Base-by-base conservation (phyloP, 768 basidiomycete species). In the Suillus spraguei region DNA sequence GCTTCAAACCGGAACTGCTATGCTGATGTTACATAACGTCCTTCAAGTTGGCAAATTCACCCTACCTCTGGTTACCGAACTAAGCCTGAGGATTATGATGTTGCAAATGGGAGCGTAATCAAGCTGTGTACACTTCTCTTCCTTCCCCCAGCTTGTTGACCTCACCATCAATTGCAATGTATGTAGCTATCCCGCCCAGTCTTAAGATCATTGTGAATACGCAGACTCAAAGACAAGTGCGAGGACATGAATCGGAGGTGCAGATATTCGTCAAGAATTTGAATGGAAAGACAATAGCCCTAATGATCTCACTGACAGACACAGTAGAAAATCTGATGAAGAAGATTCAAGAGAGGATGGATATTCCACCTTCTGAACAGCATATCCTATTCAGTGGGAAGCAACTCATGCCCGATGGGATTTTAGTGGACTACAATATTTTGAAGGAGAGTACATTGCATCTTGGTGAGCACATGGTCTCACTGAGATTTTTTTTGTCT, bases 251-350 rank as follows among this genome's bases (percentile, higher is more conserved):
- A 54, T n/a, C 44, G 24, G 62, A 59, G 24, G 62, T 63, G 13
- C 62, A 81, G 72, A 81, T 80, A 69, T 80, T 81, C 72, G 79
- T 81, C 69, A 81, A 70, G 71, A 75, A 68, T 44, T 64, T 79
- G 41, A 79, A 78, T 58, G 79, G 79, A 36, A 81, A 80, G 76
- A 81, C 80, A 62, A 82, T 82, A 70, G 80, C 81, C 60, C 72
- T 82, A 42, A 81, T 82, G 74, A 80, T 83, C 63, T 81, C 62
- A 17, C 56, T 56, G 3, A 44, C 32, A 56, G 58, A 59, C 9
- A 46, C 62, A 14, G 62, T 63, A 8, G 62, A 63, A 35, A 41
- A 32, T 24, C 36, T 63, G 17, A 46, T 44, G 62, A 39, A 44
- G 16, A 63, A 59, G 59, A 24, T 59, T 9, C 39, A 59, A 9